Conservation (phyloP, 2,329 filamentous ascomycete species). For the Xylariaceae sp. region DNA sequence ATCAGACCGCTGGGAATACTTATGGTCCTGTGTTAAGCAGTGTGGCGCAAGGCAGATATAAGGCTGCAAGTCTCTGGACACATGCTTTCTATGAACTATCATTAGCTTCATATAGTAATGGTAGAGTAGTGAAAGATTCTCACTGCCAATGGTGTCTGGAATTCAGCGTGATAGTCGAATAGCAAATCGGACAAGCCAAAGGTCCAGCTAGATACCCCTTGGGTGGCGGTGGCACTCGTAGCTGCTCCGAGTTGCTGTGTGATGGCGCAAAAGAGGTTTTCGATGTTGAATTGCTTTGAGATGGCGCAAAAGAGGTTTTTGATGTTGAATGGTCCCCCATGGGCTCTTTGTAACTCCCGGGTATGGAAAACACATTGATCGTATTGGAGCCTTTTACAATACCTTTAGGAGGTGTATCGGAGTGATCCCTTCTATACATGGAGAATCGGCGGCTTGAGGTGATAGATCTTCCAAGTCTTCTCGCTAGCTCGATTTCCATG, state of each 20-base stretch:
- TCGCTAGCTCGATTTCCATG: neutral
- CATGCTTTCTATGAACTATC: no score
- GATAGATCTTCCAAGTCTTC: constrained; percentile 7
- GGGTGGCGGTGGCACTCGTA: neutral
- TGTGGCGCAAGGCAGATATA: no score
- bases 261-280: neutral
- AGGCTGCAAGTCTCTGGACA: no score
- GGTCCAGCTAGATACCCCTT: neutral
- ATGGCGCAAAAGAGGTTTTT: neutral
- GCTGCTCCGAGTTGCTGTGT: neutral
- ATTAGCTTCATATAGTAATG: no score
- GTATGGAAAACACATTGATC: no score
- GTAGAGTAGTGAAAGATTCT: no score
- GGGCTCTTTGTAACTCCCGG: no score
- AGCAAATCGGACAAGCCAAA: no score
- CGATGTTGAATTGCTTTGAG: neutral
- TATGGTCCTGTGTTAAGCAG: neutral
- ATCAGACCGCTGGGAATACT: neutral
- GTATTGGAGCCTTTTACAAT: no score
- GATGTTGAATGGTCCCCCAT: no score
- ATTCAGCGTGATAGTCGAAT: no score
- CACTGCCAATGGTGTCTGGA: no score
- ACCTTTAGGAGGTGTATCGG: neutral
- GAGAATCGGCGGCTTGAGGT: constrained; percentile 1
- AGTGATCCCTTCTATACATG: constrained; percentile 1